phyloP scores from a whole-genome alignment of 2,329 filamentous ascomycete species.

The Trichoderma harzianum region DNA sequence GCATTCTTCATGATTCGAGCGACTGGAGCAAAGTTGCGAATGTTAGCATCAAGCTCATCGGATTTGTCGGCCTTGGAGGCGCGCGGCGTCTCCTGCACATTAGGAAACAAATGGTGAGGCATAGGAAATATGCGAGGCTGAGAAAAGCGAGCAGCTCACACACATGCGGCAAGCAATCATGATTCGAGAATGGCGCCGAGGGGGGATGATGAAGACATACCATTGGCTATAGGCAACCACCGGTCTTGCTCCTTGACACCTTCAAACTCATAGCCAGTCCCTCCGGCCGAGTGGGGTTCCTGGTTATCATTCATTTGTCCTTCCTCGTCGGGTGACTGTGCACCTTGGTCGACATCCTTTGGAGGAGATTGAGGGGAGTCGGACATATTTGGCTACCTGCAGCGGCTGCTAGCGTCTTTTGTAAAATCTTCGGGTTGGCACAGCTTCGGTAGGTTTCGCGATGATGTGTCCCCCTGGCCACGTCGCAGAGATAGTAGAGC shows the following conservation, averaged over 20 bases:
- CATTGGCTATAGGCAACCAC: conserved; percentile 99
- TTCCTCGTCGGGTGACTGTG: conserved; percentile 91
- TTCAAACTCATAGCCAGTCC: conserved; percentile 83
- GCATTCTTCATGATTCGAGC: conserved; percentile 99
- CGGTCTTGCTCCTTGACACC: conserved; percentile 95
- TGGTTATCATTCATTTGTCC: conserved; percentile 86
- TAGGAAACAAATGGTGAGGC: conserved; percentile 56
- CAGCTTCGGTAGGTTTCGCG: conserved; percentile 45
- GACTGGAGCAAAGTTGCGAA: conserved; percentile 91
- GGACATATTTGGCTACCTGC: conserved; percentile 86
- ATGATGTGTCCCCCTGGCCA: conserved; percentile 60
- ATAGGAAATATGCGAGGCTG: conserved; percentile 45
- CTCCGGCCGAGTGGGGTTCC: conserved; percentile 71
- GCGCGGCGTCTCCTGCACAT: conserved; percentile 48
- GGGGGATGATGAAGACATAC: conserved; percentile 59
- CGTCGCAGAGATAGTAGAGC: conserved; percentile 57
- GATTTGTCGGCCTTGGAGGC: conserved; percentile 46
- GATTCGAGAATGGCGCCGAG: neutral
- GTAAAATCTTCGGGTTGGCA: conserved; percentile 56
- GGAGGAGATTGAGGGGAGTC: conserved; percentile 79
- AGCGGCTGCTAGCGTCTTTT: conserved; percentile 60
- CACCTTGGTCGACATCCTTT: conserved; percentile 91
- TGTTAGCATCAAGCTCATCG: conserved; percentile 79
- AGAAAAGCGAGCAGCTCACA: conserved; percentile 26
- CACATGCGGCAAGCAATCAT: conserved; percentile 38